A percentile compares a stretch with the other conserved stretches of the same genome.
Conservation (phyloP, 164 flowering plant genomes). For the Tetrastigma voinierianum region DNA sequence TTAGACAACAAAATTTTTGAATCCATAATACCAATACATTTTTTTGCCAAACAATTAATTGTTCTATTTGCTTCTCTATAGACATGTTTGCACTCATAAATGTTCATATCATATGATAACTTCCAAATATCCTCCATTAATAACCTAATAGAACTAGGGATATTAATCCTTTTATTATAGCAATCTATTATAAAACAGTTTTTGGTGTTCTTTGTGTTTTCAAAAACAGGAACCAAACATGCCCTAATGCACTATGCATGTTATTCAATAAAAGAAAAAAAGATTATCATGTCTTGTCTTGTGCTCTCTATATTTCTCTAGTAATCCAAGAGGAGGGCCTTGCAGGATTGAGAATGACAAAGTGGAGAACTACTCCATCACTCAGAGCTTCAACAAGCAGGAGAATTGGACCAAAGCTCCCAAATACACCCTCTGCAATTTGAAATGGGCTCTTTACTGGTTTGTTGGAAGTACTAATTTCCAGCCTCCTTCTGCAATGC, state of each 20-base stretch:
- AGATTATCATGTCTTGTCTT: neutral
- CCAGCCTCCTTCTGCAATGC: constrained; percentile 69
- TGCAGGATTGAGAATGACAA: constrained; percentile 94
- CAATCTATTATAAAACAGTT: no score
- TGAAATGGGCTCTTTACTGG: constrained; percentile 97
- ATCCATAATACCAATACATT: no score
- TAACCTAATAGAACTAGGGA: no score
- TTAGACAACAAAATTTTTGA: no score
- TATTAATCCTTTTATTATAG: no score
- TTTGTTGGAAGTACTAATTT: constrained; percentile 90
- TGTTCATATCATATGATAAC: no score
- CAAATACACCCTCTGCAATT: constrained; percentile 89
- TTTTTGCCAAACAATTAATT: no score
- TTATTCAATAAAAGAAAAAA: neutral
- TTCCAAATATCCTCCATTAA: no score
- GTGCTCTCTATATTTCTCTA: neutral
- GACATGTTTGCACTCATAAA: no score
- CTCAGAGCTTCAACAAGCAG: constrained; percentile 94
- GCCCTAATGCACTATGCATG: neutral
- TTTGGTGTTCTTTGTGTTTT: no score
- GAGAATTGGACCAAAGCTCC: constrained; percentile 99
- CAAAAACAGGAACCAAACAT: no score
- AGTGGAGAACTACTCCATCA: constrained; percentile 84
- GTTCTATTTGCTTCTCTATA: no score
- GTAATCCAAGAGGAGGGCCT: constrained; percentile 1